A percentile compares a stretch with the other conserved stretches of the same genome.
Conservation (phyloP, 2,329 filamentous ascomycete species). For the Ophiocordyceps camponoti-saundersi region DNA sequence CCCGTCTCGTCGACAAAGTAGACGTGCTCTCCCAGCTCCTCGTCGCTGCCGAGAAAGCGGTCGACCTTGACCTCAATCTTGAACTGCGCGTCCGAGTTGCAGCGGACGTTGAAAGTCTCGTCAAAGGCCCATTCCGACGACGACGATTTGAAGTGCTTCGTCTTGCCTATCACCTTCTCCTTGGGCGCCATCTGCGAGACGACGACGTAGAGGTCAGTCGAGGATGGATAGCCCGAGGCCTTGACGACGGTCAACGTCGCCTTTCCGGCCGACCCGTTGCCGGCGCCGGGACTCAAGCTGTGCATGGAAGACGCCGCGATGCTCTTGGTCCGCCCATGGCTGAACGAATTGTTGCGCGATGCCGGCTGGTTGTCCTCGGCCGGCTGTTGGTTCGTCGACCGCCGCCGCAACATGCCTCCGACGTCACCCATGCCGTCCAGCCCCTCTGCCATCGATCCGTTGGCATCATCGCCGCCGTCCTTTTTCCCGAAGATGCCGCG, state of each 20-base stretch:
- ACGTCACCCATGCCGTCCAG: conserved; percentile 21
- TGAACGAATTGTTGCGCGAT: conserved; percentile 11
- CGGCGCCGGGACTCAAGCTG: conserved; percentile 38
- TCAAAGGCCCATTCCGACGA: conserved; percentile 52
- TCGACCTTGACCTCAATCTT: conserved; percentile 75
- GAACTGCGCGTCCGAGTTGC: conserved; percentile 72
- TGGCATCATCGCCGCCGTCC: conserved; percentile 37
- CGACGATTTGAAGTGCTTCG: conserved; percentile 68
- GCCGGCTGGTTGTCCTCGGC: conserved; percentile 10
- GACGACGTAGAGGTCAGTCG: conserved; percentile 62
- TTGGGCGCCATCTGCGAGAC: conserved; percentile 52
- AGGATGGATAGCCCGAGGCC: conserved; percentile 59
- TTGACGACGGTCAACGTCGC: conserved; percentile 69
- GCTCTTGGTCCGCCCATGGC: conserved; percentile 38
- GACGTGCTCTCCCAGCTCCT: conserved; percentile 67
- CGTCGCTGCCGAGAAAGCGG: conserved; percentile 67
- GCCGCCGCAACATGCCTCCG: conserved; percentile 20
- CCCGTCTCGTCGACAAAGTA: conserved; percentile 82
- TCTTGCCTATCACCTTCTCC: conserved; percentile 75
- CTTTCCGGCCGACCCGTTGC: conserved; percentile 47
- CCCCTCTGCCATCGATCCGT: conserved; percentile 25
- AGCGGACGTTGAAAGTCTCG: conserved; percentile 63
- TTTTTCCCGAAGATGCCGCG: conserved; percentile 66
- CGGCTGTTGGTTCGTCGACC: conserved; percentile 19
- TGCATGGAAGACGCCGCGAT: conserved; percentile 48